Percentiles rank a stretch among this genome's conserved stretches.
phyloP scores from a whole-genome alignment of 208 protist genomes.

The Acanthamoeba healyi region DNA sequence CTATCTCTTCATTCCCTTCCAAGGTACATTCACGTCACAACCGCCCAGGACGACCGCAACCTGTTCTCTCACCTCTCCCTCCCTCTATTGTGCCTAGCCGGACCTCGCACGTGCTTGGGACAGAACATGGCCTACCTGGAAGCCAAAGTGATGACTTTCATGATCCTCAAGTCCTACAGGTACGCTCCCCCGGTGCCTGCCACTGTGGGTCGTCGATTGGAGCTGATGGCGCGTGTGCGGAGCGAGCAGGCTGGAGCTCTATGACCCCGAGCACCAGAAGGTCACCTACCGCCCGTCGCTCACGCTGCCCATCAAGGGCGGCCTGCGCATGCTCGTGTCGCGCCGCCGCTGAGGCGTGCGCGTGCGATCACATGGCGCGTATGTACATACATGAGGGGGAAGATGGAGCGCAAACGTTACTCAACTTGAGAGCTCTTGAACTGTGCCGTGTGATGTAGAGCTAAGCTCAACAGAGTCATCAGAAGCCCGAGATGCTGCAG shows the following conservation, averaged over 20 bases:
- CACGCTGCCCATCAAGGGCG: conserved; percentile 37
- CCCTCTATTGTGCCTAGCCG: neutral
- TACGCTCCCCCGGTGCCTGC: neutral
- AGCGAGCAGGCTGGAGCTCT: neutral
- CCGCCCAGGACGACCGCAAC: neutral
- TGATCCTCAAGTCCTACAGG: conserved; percentile 36
- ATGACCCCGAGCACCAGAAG: conserved; percentile 16
- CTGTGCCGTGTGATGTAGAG: too few species aligned
- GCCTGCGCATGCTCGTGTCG: conserved; percentile 22
- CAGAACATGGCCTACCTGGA: conserved; percentile 64
- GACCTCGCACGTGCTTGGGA: conserved; percentile 1
- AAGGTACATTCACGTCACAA: neutral
- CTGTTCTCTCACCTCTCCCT: neutral
- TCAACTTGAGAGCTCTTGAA: too few species aligned
- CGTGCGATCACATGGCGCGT: too few species aligned
- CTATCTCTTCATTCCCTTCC: conserved; percentile 59
- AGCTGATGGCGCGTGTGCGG: neutral
- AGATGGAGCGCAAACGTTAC: too few species aligned
- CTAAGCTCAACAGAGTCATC: too few species aligned
- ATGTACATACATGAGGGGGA: too few species aligned
- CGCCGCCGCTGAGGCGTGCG: neutral
- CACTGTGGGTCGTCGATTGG: neutral
- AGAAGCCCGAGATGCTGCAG: conserved; percentile 55
- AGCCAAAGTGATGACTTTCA: conserved; percentile 45
- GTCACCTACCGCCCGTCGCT: conserved; percentile 49